These are phyloP conservation scores for Gastrolobium villosum DNA, from an alignment of 306 rosid genomes.

Conservation along the genomic window DNA sequence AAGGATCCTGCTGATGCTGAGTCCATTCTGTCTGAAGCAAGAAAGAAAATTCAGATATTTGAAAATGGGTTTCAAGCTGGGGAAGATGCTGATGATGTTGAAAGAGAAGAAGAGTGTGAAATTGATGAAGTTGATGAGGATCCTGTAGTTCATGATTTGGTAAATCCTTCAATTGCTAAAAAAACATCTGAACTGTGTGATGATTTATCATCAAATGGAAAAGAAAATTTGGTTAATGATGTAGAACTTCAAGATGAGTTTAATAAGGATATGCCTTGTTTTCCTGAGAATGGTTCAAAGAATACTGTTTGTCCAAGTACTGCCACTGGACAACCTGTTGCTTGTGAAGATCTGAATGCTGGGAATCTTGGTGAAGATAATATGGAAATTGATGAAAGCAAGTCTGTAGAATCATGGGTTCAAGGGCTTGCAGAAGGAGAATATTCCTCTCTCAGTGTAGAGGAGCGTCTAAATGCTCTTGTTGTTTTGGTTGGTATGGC, in stretches of 20 bases:
- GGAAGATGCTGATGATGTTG: slow-evolving; percentile 95
- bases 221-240: too few relatives aligned
- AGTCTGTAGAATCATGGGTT: slow-evolving; percentile 95
- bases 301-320: slow-evolving; percentile 55
- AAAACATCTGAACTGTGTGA: slow-evolving; percentile 58
- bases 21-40: slow-evolving; percentile 85
- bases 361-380: slow-evolving; percentile 72
- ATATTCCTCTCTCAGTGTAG: slow-evolving; percentile 93
- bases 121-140: slow-evolving; percentile 96
- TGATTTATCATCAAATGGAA: too few relatives aligned
- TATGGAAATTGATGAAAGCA: slow-evolving; percentile 97
- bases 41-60: slow-evolving; percentile 94
- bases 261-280: slow-evolving; percentile 58
- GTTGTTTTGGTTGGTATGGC: slow-evolving; percentile 86
- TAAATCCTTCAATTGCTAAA: slow-evolving; percentile 60
- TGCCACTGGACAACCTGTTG: slow-evolving; percentile 55
- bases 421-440: slow-evolving; percentile 98
- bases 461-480: slow-evolving; percentile 94
- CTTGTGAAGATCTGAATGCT: slow-evolving; percentile 54
- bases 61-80: slow-evolving; percentile 89
- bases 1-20: slow-evolving; percentile 95
- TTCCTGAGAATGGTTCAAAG: slow-evolving; percentile 64
- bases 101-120: slow-evolving; percentile 93
- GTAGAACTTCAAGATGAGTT: slow-evolving; percentile 71
- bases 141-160: slow-evolving; percentile 88